Conservation (phyloP, 2,329 filamentous ascomycete genomes). For the Fusarium sp. region DNA sequence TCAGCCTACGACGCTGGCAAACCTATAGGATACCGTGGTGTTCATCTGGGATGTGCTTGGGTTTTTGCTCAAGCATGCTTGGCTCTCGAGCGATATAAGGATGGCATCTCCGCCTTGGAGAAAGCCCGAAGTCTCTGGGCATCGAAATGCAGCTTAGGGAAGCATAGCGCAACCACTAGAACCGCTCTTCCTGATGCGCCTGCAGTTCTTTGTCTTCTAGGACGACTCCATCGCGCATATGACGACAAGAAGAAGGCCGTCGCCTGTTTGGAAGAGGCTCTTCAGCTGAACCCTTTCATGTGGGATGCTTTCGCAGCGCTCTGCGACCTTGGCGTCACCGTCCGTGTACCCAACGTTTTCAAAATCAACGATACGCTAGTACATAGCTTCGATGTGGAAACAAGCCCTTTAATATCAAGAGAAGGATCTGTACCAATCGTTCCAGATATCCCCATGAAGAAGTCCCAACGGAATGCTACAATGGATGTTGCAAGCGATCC, state of each 20-base stretch:
- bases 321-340: constrained; percentile 85
- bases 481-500: constrained; percentile 58
- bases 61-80: constrained; percentile 92
- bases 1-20: constrained; percentile 88
- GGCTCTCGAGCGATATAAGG: constrained; percentile 78
- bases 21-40: constrained; percentile 73
- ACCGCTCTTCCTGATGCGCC: constrained; percentile 84
- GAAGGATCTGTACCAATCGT: constrained; percentile 48
- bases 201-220: constrained; percentile 83
- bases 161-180: constrained; percentile 80
- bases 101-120: constrained; percentile 86
- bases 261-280: constrained; percentile 84
- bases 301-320: constrained; percentile 95
- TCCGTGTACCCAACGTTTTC: constrained; percentile 89
- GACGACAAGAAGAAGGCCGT: constrained; percentile 86
- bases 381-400: constrained; percentile 56
- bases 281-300: constrained; percentile 94
- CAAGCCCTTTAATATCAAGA: constrained; percentile 47
- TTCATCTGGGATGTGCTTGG: constrained; percentile 87
- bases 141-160: constrained; percentile 80
- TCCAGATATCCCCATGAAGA: constrained; percentile 55
- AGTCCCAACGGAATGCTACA: constrained; percentile 51
- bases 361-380: constrained; percentile 69
- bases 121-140: constrained; percentile 81
- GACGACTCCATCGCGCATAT: constrained; percentile 85